Conservation (phyloP, 176 grass and related monocot genomes). For the Oryza meridionalis region DNA sequence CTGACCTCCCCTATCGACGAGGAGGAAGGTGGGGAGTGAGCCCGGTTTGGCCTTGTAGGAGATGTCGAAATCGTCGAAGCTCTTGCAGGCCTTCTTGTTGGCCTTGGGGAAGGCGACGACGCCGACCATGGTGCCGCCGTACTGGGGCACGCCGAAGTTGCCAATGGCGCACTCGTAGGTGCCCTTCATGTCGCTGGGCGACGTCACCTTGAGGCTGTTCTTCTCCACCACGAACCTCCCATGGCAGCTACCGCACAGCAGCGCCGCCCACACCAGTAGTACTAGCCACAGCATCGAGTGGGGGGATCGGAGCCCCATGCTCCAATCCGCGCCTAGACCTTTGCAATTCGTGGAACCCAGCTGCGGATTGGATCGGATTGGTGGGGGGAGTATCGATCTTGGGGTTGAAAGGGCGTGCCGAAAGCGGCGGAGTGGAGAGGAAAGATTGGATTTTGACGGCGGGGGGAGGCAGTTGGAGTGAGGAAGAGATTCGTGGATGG, state of each 20-base stretch:
- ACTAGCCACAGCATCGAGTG: slow-evolving; percentile 21
- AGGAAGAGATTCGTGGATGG: background rate
- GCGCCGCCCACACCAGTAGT: slow-evolving; percentile 43
- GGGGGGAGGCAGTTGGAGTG: background rate
- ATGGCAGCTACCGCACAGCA: slow-evolving; percentile 44
- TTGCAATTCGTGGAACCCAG: background rate
- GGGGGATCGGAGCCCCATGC: slow-evolving; percentile 24
- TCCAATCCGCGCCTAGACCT: background rate
- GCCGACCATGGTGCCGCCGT: slow-evolving; percentile 80
- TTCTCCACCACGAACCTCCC: slow-evolving; percentile 77
- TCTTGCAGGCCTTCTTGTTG: slow-evolving; percentile 69
- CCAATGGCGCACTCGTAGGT: slow-evolving; percentile 82
- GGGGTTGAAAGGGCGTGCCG: background rate
- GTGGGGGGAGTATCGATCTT: background rate
- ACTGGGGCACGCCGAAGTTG: slow-evolving; percentile 79
- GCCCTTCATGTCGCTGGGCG: slow-evolving; percentile 61
- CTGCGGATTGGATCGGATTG: background rate
- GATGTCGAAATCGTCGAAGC: slow-evolving; percentile 65
- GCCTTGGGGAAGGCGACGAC: slow-evolving; percentile 71
- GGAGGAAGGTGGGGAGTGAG: slow-evolving; percentile 66
- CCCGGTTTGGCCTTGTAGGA: slow-evolving; percentile 70
- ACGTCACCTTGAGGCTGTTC: slow-evolving; percentile 77
- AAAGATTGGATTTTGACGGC: slow-evolving; percentile 6
- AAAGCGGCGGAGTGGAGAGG: background rate
- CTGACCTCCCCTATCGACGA: slow-evolving; percentile 80